Conservation (phyloP, 257 asterid species). For the Echites panduratus region DNA sequence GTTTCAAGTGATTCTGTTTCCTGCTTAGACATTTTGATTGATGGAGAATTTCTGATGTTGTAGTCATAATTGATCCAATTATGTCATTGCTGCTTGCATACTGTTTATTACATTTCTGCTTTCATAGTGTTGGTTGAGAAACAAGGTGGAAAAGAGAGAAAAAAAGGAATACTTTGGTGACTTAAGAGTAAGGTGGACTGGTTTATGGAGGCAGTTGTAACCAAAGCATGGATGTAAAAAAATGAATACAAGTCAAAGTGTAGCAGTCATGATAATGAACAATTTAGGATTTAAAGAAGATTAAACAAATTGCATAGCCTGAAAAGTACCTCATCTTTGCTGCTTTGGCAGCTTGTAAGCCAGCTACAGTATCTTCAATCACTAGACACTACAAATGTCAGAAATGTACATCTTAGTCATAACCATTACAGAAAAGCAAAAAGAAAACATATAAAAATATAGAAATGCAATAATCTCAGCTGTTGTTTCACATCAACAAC, state of each 20-base stretch:
- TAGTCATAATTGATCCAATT: no score
- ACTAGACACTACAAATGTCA: constrained; percentile 64
- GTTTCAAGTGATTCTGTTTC: no score
- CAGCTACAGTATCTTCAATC: constrained; percentile 97
- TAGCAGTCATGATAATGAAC: background rate
- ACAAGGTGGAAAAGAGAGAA: no score
- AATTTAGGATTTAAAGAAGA: constrained; percentile 12
- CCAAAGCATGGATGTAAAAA: constrained; percentile 7
- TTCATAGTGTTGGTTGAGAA: no score
- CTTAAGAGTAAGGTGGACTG: no score
- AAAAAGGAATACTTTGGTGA: no score
- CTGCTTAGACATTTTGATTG: no score
- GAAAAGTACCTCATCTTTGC: constrained; percentile 80
- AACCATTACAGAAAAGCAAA: background rate
- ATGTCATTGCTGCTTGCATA: no score
- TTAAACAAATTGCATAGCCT: constrained; percentile 14
- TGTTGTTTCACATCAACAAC: background rate
- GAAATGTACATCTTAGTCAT: background rate
- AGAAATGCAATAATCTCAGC: background rate
- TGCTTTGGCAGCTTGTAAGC: constrained; percentile 95
- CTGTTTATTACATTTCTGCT: no score
- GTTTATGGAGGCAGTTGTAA: no score
- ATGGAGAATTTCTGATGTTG: no score
- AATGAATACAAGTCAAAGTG: background rate
- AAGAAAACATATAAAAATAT: background rate